Evolutionary conservation across 768 basidiomycete genomes (phyloP).

Genomic region (Kwoniella bestiolae): DNA sequence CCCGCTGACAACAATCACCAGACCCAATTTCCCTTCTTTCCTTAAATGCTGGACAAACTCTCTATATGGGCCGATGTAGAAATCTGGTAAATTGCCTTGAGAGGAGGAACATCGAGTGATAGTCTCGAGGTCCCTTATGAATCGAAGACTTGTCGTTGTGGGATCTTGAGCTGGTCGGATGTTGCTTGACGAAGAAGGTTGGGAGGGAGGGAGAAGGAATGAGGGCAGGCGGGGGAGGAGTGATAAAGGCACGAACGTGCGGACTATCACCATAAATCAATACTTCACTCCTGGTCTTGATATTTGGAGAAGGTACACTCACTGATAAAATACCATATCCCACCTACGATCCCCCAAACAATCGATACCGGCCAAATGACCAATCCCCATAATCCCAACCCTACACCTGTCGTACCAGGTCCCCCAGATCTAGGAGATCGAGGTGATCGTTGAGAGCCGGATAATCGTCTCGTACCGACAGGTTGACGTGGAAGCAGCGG

Average conservation of each 20-base stretch:
- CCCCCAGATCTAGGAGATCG: conserved; percentile 9
- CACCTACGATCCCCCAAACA: conserved; percentile 37
- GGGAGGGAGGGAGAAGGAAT: conserved; percentile 51
- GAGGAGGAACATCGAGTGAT: conserved; percentile 34
- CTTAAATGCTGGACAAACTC: conserved; percentile 72
- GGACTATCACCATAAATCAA: conserved; percentile 29
- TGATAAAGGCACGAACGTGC: conserved; percentile 50
- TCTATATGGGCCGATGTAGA: conserved; percentile 80
- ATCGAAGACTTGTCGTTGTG: conserved; percentile 29
- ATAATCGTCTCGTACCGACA: conserved; percentile 18
- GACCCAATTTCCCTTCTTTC: conserved; percentile 72
- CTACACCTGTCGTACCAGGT: conserved; percentile 13
- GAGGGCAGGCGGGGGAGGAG: conserved; percentile 49
- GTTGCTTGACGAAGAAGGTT: conserved; percentile 12
- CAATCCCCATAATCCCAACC: conserved; percentile 34
- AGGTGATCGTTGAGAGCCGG: conserved; percentile 23
- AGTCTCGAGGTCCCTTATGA: conserved; percentile 41
- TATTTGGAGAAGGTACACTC: conserved; percentile 16
- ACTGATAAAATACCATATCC: conserved; percentile 54
- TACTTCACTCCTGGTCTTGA: no score
- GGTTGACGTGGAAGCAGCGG: conserved; percentile 7
- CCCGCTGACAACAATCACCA: conserved; percentile 79
- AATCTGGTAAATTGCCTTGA: conserved; percentile 69
- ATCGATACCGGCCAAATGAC: conserved; percentile 43
- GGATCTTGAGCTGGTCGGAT: conserved; percentile 34